Evolutionary conservation across 495 filamentous ascomycete species (phyloP), one percentile per base, ranked within the genome.

Genomic region (Penicillium odoratum): DNA sequence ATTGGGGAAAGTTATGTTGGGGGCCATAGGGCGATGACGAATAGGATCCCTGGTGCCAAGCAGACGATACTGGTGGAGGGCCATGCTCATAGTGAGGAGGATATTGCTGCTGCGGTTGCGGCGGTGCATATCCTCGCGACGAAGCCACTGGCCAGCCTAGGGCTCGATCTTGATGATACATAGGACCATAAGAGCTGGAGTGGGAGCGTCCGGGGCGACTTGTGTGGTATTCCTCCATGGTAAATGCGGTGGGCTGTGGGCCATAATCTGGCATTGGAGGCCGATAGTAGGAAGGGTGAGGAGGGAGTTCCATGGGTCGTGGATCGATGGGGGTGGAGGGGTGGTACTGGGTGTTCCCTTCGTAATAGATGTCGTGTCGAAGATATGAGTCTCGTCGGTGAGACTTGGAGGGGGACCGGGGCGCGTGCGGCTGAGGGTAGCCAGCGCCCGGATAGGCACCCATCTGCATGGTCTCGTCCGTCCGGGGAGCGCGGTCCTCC

Each of bases 381-480:
- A 63, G 64, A 44, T 66, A 30, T 48, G 64, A 70, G 31, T 79
- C 74, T 33, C 66, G 72, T 58, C 75, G 60, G 11, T 63, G 71
- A 48, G 73, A 52, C 56, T 71, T 69, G 30, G 74, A 76, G 25
- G 72, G 63, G 34, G 72, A 74, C 58, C 70, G 63, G 25, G 57
- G 65, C 58, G 59, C 65, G 45, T 67, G 70, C 60, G 64, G 63
- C 38, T 40, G 38, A 48, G 62, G 58, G 46, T 72, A 69, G 56
- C 63, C 62, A 45, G 67, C 36, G 57, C 53, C 56, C 57, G 70
- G 64, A 53, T 69, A 73, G 57, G 70, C 47, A 52, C 69, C 73
- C 57, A 72, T 70, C 50, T 70, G 69, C 70, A 74, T 75, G 56
- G 66, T 74, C 51, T 77, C 74, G 36, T 71, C 69, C 55, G 68